Base-by-base conservation (phyloP, 306 rosid species). In the Cucurbita maxima region DNA sequence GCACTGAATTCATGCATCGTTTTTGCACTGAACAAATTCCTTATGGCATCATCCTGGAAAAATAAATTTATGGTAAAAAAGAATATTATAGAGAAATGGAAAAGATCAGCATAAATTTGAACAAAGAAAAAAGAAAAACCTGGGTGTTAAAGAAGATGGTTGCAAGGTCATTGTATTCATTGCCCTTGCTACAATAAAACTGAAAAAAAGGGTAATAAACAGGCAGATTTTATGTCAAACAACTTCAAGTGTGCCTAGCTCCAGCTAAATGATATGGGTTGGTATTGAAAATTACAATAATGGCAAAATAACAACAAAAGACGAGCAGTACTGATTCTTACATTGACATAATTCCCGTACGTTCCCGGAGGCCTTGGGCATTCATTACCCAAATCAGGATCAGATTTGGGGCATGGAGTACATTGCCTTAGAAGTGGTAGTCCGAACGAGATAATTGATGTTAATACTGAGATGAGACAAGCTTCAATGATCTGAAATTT, bases 11-110 rank as follows among this genome's bases (percentile, higher is more conserved):
- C 98, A 16, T 93, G 92, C 81, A 90, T 77, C 78, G 98, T 94
- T 84, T 94, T 94, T 73, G 98, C 97, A 84, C 97, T 94, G 80
- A 94, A 94, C 85, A 94, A 85, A 82, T 94, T 94, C 87, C 98
- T 90, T 77, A 94, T 94, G 59, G 98, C 98, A 74, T 94, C 98
- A 84, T 94, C 98, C 97, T 94, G 94, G 70, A 73, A 80, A 79
- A 78, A 78, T 61, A 73, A 73, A 58, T 6, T 52, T 34, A 59
- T 73, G 50, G 48, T 13, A 43, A 15, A 51, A 19, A 6, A 58
- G 25, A 22, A 47, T 72, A 53, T 44, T 3, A 18, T 30, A 19
- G 52, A 48, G 45, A 51, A 47, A 83, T 47, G 41, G 74, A 30
- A 81, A 61, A 18, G 69, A 48, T 61, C 67, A 38, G 48, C 52